Base-by-base conservation (phyloP, 2,329 filamentous ascomycete species). In the Botrytis squamosa region DNA sequence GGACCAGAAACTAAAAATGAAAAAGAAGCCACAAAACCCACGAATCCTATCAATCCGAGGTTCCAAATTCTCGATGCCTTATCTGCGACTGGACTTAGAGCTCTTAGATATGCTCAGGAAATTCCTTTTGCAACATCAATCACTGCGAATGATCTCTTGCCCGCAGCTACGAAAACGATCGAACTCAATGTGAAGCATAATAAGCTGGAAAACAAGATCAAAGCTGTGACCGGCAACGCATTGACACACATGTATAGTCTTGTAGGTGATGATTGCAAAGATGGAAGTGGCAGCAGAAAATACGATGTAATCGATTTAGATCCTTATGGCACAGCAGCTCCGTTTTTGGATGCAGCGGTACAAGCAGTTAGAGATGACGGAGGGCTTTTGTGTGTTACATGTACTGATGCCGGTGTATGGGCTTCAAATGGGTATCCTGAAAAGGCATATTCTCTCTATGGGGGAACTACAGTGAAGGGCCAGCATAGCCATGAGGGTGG, bases 221-320 rank as follows among this genome's bases (percentile, higher is more conserved):
- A 86, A 6, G 88, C 93, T 7, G 92, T 90, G 46, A 90, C 91
- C 49, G 92, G 93, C 63, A 95, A 98, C 83, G 96, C 96, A 1
- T 89, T 96, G 65, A 90, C 90, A 6, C 93, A 97, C 83, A 98
- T 99, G 95, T 98, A 98, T 87, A 88, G 75, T 84, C 89, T 92
- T 64, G 88, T 89, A 10, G 86, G 78, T 78, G 84, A 83, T 71
- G 77, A 78, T 57, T 73, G 52, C 44, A 77, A 74, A 59, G 75
- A 82, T 63, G 82, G 85, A 74, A 76, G 74, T 57, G 77, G 77
- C 46, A 84, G 84, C 76, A 87, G 90, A 80, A 90, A 88, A 79
- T 99, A 97, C 82, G 93, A 98, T 82, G 95, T 98, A 36, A 96
- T 99, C 76, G 96, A 99, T 81, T 88, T 99, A 44, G 96, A 99